Evolutionary conservation across 176 grass and related monocot species (phyloP).

Genomic region (Phoenix dactylifera): DNA sequence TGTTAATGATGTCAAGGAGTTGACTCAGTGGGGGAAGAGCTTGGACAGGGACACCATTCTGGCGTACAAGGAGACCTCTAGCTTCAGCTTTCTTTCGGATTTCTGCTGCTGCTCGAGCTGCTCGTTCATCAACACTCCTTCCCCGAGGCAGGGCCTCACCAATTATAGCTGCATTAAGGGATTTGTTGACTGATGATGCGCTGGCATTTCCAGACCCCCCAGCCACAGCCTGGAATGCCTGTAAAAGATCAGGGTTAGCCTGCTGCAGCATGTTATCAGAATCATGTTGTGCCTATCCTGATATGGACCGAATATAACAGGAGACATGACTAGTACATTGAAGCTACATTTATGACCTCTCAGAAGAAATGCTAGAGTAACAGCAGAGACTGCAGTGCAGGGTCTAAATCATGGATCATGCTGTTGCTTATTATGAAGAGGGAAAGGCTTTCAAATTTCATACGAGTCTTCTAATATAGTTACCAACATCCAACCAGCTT

Average conservation of each 20-base stretch:
- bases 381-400: no score
- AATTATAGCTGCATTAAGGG: conserved; percentile 41
- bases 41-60: conserved; percentile 20
- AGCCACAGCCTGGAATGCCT: conserved; percentile 73
- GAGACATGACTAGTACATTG: conserved; percentile 10
- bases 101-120: conserved; percentile 58
- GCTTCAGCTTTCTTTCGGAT: conserved; percentile 74
- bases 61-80: conserved; percentile 54
- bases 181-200: conserved; percentile 28
- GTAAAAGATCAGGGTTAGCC: conserved; percentile 64
- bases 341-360: no score
- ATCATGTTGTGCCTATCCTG: conserved; percentile 1
- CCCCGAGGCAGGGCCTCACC: conserved; percentile 49
- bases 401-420: no score
- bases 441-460: no score
- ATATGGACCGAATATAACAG: neutral
- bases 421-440: no score
- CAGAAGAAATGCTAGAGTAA: no score
- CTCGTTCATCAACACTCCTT: conserved; percentile 65
- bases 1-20: conserved; percentile 59
- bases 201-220: conserved; percentile 34
- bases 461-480: no score
- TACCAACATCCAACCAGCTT: no score
- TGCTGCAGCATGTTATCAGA: conserved; percentile 17
- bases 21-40: conserved; percentile 27